These are phyloP conservation scores for Chiua virens DNA, from an alignment of 768 basidiomycete species.

Conservation along the genomic window DNA sequence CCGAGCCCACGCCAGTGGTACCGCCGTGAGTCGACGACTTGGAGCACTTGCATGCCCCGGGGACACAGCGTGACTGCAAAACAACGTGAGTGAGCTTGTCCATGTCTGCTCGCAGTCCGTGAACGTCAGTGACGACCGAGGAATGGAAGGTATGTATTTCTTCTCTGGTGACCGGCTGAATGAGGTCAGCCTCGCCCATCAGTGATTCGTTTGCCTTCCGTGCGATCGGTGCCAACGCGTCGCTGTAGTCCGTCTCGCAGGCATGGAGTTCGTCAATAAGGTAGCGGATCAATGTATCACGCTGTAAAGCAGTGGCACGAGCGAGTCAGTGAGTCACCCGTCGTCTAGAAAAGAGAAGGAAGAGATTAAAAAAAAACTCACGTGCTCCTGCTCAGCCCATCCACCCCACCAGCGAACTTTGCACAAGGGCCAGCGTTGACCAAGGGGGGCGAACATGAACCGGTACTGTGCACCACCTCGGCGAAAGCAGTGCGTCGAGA, in stretches of 20 bases:
- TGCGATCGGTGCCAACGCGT: conserved; percentile 3
- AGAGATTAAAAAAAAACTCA: conserved; percentile 16
- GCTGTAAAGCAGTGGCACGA: too few relatives aligned
- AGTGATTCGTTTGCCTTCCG: not conserved
- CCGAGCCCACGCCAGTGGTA: too few relatives aligned
- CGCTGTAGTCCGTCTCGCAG: conserved; percentile 25
- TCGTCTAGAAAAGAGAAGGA: too few relatives aligned
- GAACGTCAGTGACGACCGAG: not conserved
- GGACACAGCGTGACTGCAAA: too few relatives aligned
- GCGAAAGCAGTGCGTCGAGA: conserved; percentile 1
- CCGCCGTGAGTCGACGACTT: not conserved
- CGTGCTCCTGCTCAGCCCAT: conserved; percentile 40
- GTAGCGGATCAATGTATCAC: conserved; percentile 18
- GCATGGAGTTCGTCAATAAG: conserved; percentile 27
- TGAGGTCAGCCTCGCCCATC: not conserved
- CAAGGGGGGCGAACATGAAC: conserved; percentile 38
- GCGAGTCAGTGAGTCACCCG: too few relatives aligned
- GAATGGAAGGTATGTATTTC: not conserved
- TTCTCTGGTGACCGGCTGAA: not conserved
- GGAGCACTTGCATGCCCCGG: too few relatives aligned
- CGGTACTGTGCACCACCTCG: conserved; percentile 19
- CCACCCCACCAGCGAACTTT: conserved; percentile 44
- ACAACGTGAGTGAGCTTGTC: not conserved
- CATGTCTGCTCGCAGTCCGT: not conserved
- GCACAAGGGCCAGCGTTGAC: conserved; percentile 36